phyloP scores from a whole-genome alignment of 257 asterid genomes.

The Primulina huaijiensis region DNA sequence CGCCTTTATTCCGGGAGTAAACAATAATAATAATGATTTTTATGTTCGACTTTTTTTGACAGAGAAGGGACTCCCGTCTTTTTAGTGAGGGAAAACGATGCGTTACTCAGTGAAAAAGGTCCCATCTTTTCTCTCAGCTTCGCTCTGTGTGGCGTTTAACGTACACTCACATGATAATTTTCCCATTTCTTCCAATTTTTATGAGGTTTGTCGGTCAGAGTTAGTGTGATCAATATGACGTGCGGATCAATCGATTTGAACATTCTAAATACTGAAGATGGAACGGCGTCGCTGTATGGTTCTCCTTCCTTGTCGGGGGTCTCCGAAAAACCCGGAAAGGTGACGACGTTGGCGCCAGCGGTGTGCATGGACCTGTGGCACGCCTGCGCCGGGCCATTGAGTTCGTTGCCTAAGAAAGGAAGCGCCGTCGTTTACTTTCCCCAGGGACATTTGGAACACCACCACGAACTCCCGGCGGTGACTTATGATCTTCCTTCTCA shows the following conservation, averaged over 20 bases:
- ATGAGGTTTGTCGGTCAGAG: neutral
- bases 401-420: conserved; percentile 86
- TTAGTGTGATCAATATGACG: conserved; percentile 28
- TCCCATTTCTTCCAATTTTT: neutral
- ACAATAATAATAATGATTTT: neutral
- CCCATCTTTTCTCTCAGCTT: neutral
- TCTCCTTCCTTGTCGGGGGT: conserved; percentile 38
- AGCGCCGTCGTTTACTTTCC: conserved; percentile 82
- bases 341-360: conserved; percentile 35
- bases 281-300: conserved; percentile 33
- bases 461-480: conserved; percentile 49
- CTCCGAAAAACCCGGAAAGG: conserved; percentile 31
- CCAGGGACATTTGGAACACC: conserved; percentile 84
- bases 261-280: conserved; percentile 58
- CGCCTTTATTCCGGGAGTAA: neutral
- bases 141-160: neutral
- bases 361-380: conserved; percentile 98
- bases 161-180: neutral
- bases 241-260: conserved; percentile 75
- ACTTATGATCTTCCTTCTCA: conserved; percentile 70
- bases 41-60: neutral
- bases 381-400: conserved; percentile 97
- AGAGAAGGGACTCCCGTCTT: neutral
- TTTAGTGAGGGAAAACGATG: neutral
- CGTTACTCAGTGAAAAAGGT: neutral